Evolutionary conservation across 768 basidiomycete genomes (phyloP), one percentile per base, ranked within the genome.

Genomic region (Pulveroboletus sp.): DNA sequence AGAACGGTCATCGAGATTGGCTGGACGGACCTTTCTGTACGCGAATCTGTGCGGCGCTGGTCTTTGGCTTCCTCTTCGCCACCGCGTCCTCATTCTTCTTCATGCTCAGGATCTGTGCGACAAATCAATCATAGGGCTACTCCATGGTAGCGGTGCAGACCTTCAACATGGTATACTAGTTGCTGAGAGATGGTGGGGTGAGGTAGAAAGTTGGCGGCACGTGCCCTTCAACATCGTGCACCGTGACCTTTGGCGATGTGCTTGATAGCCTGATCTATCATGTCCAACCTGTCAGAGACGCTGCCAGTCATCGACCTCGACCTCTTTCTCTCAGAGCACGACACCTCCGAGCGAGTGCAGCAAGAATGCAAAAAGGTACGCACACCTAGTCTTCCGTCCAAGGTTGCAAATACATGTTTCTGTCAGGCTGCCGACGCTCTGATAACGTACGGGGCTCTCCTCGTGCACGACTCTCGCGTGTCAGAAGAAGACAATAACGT

Each of bases 21-120:
- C 11, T 36, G 30, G 24, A 55, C 57, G 50, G 53, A 93, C 96
- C 96, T 78, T 98, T 99, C 79, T 99, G 96, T n/a, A 99, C 95
- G 50, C 96, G 82, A 68, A 99, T 89, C 72, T 97, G 94, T 27
- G 96, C 96, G 14, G 96, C 95, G 64, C 90, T 92, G 39, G 93
- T 96, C 82, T 95, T 97, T 39, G 96, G 96, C 78, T 88, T 91
- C 83, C 84, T 95, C 88, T 93, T 97, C 6, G 91, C 86, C 47
- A 93, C 93, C 49, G 90, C 90, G 64, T 98, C 92, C 76, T 97
- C 93, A 63, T 86, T 90, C 85, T 98, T 98, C 84, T 98, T 98
- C 88, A 99, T 93, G 58, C 86, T 91, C 88, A 96, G 97, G 64
- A 99, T 97, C 96, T 99, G 57, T 31, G 30, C 26, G 31, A 39